Base-by-base conservation (phyloP, 2,329 filamentous ascomycete species). In the Tolypocladium inflatum region DNA sequence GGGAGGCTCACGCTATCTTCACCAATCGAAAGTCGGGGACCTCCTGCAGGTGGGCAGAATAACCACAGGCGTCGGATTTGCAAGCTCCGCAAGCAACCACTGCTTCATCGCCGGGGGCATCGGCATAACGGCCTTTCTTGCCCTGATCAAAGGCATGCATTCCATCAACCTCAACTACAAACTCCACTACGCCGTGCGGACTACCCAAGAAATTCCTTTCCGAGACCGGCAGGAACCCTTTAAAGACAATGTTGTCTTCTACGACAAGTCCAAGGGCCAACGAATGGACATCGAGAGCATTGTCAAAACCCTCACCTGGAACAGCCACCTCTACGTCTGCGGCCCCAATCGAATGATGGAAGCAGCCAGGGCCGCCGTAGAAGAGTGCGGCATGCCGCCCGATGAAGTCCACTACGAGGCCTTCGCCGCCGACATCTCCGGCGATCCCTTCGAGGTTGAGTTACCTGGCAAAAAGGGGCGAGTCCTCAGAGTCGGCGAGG, bases 71-170 rank as follows among this genome's bases (percentile, higher is more conserved):
- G 75, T 85, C 30, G 75, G 76, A 2, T 68, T 77, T 2, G 73
- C 72, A 0, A 65, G 59, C 2, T 70, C 76, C 1, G 81, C 81
- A 9, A 82, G 80, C 61, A 75, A 80, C 55, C 84, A 87, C 61
- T 74, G 88, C 43, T 82, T 87, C 63, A 79, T 89, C 37, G 83
- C 78, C 0, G 85, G 82, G 11, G 86, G 85, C 0, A 83, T 88
- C 37, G 86, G 85, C 0, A 80, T 88, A 60, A 88, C 86, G 2
- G 85, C 85, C 0, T 88, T 88, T 61, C 65, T 88, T 10, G 64
- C 73, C 1, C 71, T 83, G 30, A 65, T 82, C 3, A 70, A 78
- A 54, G 56, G 37, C 1, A 76, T 76, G 59, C 66, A 70, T 19
- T 38, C 63, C 5, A 78, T 80, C 59, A 75, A 83, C 64, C 79